Evolutionary conservation across 2,329 filamentous ascomycete genomes (phyloP).

Genomic region (Talaromyces sp.): DNA sequence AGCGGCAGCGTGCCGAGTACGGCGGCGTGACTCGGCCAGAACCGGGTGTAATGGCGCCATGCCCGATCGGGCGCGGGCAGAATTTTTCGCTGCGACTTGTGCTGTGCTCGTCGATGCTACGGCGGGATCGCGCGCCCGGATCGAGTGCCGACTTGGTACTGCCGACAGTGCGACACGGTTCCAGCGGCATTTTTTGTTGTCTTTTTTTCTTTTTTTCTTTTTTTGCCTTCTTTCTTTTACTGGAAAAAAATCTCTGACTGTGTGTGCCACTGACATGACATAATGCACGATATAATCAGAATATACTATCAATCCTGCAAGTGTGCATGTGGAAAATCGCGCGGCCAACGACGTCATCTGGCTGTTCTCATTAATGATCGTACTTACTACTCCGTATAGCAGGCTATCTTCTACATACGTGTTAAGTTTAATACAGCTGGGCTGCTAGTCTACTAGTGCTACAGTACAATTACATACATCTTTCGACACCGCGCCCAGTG

Average conservation of each 20-base stretch:
- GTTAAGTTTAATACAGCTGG: too few species aligned
- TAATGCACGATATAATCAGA: too few species aligned
- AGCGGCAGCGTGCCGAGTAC: constrained; percentile 4
- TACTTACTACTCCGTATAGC: too few species aligned
- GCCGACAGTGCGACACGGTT: neutral
- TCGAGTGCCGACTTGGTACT: neutral
- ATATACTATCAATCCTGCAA: too few species aligned
- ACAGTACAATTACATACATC: too few species aligned
- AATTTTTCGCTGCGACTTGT: neutral
- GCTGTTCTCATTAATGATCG: neutral
- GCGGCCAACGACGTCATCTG: neutral
- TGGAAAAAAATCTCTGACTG: neutral
- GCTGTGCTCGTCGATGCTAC: neutral
- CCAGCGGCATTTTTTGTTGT: neutral
- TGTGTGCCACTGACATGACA: neutral
- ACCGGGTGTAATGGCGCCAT: constrained; percentile 9
- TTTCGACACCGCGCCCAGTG: too few species aligned
- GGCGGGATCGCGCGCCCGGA: neutral
- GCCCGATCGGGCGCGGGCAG: neutral
- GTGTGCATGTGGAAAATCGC: neutral
- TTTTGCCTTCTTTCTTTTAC: too few species aligned
- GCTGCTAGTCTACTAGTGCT: too few species aligned
- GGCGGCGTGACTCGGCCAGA: constrained; percentile 5
- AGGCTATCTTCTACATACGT: too few species aligned
- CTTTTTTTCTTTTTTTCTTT: too few species aligned